Evolutionary conservation across 495 filamentous ascomycete genomes (phyloP), one percentile per base, ranked within the genome.

Genomic region (Tuber melanosporum): DNA sequence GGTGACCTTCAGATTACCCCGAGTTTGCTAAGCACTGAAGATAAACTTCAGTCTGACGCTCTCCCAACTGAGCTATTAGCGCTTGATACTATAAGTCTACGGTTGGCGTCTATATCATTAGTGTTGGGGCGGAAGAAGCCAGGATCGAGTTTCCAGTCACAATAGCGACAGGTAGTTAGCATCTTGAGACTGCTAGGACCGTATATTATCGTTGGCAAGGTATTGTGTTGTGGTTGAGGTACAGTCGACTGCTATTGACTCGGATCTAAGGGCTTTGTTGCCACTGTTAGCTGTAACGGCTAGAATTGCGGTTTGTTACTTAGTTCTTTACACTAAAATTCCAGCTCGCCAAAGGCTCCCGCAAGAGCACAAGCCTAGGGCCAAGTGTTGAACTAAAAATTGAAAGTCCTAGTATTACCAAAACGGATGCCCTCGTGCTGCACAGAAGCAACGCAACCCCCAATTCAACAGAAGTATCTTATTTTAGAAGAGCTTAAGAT

Each of bases 41-140:
- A 57, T n/a, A 77, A 22, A 77, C 76, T 71, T 77, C 76, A 77
- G 76, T 77, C 76, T 77, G 76, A 77, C 76, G 76, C 76, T 77
- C 75, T 77, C 76, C 62, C 74, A 76, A 57, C 76, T 77, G 76
- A 77, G 74, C 74, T 77, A 77, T 77, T 77, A 77, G 75, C 76
- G 74, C 76, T 45, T 71, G 62, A 47, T 46, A 7, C 3, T 3
- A 26, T 17, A 17, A 1, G 1, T 14, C 1, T 0, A n/a, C 0
- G 10, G 22, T 62, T 32, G n/a, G 22, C 10, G 3, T 9, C 0
- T 62, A 62, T 62, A 10, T 62, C 12, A 9, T 26, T 62, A 14
- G 52, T 26, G n/a, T n/a, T 32, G 3, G n/a, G 20, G 1, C 3
- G 0, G 9, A 26, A 26, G 47, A 9, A 12, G n/a, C 8, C 22